These are phyloP conservation scores for Helichrysum umbraculigerum DNA, from an alignment of 129 eudicot genomes.

Conservation along the genomic window DNA sequence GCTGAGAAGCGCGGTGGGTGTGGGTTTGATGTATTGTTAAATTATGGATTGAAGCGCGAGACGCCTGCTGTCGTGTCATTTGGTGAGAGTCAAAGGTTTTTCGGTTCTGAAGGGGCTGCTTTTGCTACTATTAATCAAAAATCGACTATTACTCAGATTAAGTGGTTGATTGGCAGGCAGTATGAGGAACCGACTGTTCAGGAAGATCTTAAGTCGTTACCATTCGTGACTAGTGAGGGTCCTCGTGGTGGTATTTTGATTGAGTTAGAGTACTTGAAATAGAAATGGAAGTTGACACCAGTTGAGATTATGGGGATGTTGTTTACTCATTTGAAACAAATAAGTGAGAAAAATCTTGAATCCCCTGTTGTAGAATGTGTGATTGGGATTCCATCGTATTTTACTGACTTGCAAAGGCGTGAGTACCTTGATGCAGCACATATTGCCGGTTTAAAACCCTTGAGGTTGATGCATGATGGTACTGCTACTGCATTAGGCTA, in stretches of 20 bases:
- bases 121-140: conserved; percentile 61
- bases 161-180: conserved; percentile 65
- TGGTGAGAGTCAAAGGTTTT: conserved; percentile 63
- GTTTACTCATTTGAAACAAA: no score
- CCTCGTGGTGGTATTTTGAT: conserved; percentile 55
- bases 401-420: no score
- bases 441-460: no score
- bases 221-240: conserved; percentile 61
- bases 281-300: background rate
- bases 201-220: conserved; percentile 53
- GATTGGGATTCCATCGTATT: no score
- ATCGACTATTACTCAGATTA: conserved; percentile 74
- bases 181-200: conserved; percentile 55
- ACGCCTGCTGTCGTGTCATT: conserved; percentile 82
- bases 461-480: no score
- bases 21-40: conserved; percentile 69
- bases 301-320: background rate
- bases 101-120: conserved; percentile 81
- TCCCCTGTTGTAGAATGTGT: no score
- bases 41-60: conserved; percentile 71
- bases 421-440: no score
- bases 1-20: conserved; percentile 54
- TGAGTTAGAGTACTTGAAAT: conserved; percentile 55
- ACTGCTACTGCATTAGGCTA: no score
- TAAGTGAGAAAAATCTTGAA: no score